phyloP scores from a whole-genome alignment of 257 asterid species.

The Solanum pinnatisectum region DNA sequence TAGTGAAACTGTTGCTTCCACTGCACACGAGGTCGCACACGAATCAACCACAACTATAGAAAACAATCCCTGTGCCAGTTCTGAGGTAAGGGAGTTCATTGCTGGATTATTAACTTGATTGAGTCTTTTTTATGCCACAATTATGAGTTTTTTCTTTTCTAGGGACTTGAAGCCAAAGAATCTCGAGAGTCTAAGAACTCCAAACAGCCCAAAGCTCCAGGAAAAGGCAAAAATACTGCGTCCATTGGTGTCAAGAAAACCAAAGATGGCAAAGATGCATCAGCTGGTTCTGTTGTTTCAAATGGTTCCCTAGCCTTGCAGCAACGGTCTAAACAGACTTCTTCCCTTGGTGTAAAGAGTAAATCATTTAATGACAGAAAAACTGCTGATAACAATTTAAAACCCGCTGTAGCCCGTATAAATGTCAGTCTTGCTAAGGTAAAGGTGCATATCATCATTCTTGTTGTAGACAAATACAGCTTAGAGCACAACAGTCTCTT shows the following conservation, averaged over 20 bases:
- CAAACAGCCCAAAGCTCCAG: constrained; percentile 6
- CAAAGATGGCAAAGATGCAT: constrained; percentile 12
- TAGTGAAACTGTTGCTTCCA: constrained; percentile 1
- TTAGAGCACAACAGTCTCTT: background rate
- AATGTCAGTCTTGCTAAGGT: constrained; percentile 20
- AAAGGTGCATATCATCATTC: background rate
- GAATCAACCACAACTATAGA: background rate
- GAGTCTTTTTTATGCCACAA: background rate
- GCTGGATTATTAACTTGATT: background rate
- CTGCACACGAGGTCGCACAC: background rate
- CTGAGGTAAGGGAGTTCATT: constrained; percentile 10
- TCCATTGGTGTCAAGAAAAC: constrained; percentile 5
- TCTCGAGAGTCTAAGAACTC: constrained; percentile 5
- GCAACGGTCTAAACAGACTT: constrained; percentile 4
- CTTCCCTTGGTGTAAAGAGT: constrained; percentile 12
- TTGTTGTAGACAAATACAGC: background rate
- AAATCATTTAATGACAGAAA: constrained; percentile 16
- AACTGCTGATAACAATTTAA: constrained; percentile 7
- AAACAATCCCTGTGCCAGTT: constrained; percentile 7
- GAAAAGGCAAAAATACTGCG: constrained; percentile 11
- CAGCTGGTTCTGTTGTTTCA: constrained; percentile 6
- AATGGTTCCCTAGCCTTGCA: constrained; percentile 15
- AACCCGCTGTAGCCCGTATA: background rate
- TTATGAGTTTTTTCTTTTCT: background rate
- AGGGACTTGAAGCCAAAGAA: constrained; percentile 10